Evolutionary conservation across 1,139 yeast species (phyloP), one percentile per base, ranked within the genome.

Genomic region (Hyphopichia burtonii): DNA sequence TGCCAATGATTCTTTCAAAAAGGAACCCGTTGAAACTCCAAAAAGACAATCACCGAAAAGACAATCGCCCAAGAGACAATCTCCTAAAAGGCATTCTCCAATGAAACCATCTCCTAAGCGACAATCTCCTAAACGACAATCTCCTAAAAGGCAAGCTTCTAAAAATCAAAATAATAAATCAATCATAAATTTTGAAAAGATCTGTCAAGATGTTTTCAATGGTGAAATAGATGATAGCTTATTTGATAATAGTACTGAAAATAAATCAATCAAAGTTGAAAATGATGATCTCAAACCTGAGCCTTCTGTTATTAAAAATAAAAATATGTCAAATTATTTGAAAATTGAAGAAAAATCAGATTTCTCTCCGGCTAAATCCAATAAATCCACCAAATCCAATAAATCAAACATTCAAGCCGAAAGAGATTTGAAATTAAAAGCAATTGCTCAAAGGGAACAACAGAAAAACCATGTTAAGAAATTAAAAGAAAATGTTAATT

Each of bases 131-230:
- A 36, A 36, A 30, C 8, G 27, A 4, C 22, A 16, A 31, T 8
- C 8, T 14, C 34, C 38, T 4, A 19, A 20, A 5, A 7, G 19
- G 5, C 34, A 16, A 16, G 5, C 31, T 14, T 7, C 16, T 3
- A 19, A 5, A 7, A 17, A 10, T 20, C 39, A 37, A 31, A 37
- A 54, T 15, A 59, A 56, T 31, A 61, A 54, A 38, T 62, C 71
- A 0, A 52, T 66, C 20, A 44, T 58, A 31, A 64, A 65, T 45
- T 68, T 68, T 47, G 65, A 61, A 41, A 45, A 51, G 42, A 61
- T 66, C 23, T 65, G 67, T 48, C 65, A 64, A 38, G 70, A 36
- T 28, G 27, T 12, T 16, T 28, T 28, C 6, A 28, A 28, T 28
- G 10, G 17, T 28, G 16, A 15, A 28, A 31, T 27, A 18, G 27